phyloP scores from a whole-genome alignment of 352 stramenopile species.

The Phytophthora sojae region DNA sequence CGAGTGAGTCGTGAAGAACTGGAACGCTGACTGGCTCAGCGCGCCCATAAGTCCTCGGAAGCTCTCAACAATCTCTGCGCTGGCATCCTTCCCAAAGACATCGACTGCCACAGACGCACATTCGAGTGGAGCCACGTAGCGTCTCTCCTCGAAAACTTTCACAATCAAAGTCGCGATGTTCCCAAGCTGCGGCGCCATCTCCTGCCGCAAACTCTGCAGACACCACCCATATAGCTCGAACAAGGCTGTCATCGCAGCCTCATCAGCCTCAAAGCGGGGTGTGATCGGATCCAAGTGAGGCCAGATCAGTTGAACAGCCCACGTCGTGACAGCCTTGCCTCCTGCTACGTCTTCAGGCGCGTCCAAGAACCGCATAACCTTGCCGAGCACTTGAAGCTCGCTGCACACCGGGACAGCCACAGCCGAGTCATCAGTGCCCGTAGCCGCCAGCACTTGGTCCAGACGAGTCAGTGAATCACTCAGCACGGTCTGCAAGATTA shows the following conservation, averaged over 20 bases:
- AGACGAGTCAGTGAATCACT: slow-evolving; percentile 57
- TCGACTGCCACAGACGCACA: slow-evolving; percentile 72
- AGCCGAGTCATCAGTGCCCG: slow-evolving; percentile 26
- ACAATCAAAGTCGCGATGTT: slow-evolving; percentile 67
- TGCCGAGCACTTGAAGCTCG: slow-evolving; percentile 75
- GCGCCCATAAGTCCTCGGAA: slow-evolving; percentile 66
- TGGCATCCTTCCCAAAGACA: slow-evolving; percentile 64
- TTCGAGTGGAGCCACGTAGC: slow-evolving; percentile 70
- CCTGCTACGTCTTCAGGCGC: slow-evolving; percentile 59
- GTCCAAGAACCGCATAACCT: slow-evolving; percentile 73
- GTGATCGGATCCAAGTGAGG: slow-evolving; percentile 60
- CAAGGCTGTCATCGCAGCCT: slow-evolving; percentile 60
- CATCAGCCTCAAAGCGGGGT: slow-evolving; percentile 46
- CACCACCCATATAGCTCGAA: slow-evolving; percentile 81
- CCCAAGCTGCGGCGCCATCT: slow-evolving; percentile 61
- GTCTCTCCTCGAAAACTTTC: slow-evolving; percentile 59
- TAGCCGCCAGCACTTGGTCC: slow-evolving; percentile 47
- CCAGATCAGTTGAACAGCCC: slow-evolving; percentile 62
- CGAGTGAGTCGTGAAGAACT: slow-evolving; percentile 67
- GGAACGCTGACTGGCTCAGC: slow-evolving; percentile 69
- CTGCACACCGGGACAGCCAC: slow-evolving; percentile 43
- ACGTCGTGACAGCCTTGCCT: slow-evolving; percentile 54
- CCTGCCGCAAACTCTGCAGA: slow-evolving; percentile 66
- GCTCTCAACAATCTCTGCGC: slow-evolving; percentile 52
- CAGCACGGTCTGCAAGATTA: slow-evolving; percentile 61